phyloP scores from a whole-genome alignment of 2,329 filamentous ascomycete species.

The Phaeophleospora eucalypticola region DNA sequence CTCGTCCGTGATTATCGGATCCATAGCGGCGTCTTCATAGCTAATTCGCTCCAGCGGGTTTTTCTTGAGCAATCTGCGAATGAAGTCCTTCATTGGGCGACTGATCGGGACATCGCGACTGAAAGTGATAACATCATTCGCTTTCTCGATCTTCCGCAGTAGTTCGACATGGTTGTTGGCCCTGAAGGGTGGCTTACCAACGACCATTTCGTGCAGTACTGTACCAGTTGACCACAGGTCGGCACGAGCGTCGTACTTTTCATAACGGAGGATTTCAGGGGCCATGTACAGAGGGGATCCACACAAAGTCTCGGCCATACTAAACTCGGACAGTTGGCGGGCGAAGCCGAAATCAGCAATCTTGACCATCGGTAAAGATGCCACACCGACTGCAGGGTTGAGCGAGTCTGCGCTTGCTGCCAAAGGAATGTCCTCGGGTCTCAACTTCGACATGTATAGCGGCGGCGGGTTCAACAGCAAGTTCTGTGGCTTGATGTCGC shows the following conservation, averaged over 20 bases:
- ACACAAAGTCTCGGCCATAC: constrained; percentile 91
- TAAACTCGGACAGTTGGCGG: constrained; percentile 81
- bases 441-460: constrained; percentile 61
- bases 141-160: constrained; percentile 83
- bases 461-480: constrained; percentile 81
- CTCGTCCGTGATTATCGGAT: constrained; percentile 40
- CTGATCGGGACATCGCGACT: constrained; percentile 52
- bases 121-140: constrained; percentile 82
- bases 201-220: constrained; percentile 92
- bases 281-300: constrained; percentile 98
- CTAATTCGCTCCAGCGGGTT: constrained; percentile 80
- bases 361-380: constrained; percentile 90
- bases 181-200: constrained; percentile 82
- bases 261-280: constrained; percentile 92
- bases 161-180: constrained; percentile 93
- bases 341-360: constrained; percentile 99
- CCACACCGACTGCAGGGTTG: constrained; percentile 73
- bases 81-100: constrained; percentile 72
- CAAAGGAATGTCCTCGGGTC: constrained; percentile 62
- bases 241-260: constrained; percentile 94
- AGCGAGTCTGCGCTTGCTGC: constrained; percentile 77
- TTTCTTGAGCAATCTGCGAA: constrained; percentile 76
- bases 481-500: constrained; percentile 97
- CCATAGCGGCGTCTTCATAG: constrained; percentile 80
- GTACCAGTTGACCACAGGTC: constrained; percentile 98